Conservation (phyloP, 2,329 filamentous ascomycete genomes). For the Ceratocystiopsis minuta region DNA sequence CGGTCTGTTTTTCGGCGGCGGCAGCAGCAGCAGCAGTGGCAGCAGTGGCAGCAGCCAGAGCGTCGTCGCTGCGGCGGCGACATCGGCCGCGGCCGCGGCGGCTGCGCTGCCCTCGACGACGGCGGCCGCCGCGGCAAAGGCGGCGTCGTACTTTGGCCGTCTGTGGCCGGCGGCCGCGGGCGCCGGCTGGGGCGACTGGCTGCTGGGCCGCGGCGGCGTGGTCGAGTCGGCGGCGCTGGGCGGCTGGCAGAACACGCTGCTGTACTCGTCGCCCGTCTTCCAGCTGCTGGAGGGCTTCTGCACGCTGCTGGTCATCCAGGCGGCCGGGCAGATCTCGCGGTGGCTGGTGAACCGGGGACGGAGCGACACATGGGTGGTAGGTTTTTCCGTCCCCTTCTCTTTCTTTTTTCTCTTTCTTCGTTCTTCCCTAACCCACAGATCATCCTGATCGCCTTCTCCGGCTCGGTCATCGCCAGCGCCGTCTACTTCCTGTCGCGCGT, state of each 20-base stretch:
- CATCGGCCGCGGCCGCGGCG: background rate
- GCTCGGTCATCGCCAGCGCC: conserved; percentile 80
- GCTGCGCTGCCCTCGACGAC: background rate
- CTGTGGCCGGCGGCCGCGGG: conserved; percentile 20
- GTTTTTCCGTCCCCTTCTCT: conserved; percentile 16
- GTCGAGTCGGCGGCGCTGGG: conserved; percentile 67
- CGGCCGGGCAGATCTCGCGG: conserved; percentile 79
- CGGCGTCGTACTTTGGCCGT: too few species aligned
- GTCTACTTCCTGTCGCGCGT: conserved; percentile 95
- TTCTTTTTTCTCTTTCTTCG: background rate
- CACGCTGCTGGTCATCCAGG: conserved; percentile 87
- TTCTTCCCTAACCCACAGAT: conserved; percentile 36
- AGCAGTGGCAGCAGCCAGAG: conserved; percentile 3
- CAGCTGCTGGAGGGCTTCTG: conserved; percentile 93
- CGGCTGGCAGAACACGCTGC: conserved; percentile 71
- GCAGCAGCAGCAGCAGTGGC: background rate
- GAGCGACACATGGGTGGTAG: conserved; percentile 91
- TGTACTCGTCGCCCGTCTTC: conserved; percentile 86
- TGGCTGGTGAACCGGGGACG: conserved; percentile 88
- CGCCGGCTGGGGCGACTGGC: conserved; percentile 60
- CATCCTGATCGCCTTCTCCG: conserved; percentile 68
- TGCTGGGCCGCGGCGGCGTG: conserved; percentile 73
- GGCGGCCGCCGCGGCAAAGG: background rate
- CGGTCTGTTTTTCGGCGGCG: too few species aligned
- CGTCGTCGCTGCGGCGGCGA: conserved; percentile 1